A percentile compares a stretch with the other conserved stretches of the same genome.
Evolutionary conservation across 176 grass and related monocot species (phyloP).

Genomic region (Ananas comosus): DNA sequence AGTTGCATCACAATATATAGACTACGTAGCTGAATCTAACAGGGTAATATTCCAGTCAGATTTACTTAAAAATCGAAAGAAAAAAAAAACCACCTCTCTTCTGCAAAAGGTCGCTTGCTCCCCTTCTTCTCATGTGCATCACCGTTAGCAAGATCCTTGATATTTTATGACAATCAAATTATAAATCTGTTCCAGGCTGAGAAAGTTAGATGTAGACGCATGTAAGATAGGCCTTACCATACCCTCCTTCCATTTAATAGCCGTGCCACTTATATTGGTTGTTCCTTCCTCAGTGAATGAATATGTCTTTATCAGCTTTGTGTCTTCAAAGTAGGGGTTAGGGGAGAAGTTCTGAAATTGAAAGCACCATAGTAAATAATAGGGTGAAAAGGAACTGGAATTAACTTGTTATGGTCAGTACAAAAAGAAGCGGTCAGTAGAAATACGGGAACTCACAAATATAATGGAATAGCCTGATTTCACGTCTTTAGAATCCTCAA

Average conservation of each 20-base stretch:
- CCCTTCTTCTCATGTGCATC: slow-evolving; percentile 38
- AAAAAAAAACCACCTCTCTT: slow-evolving; percentile 46
- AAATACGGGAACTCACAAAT: slow-evolving; percentile 40
- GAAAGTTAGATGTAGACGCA: not conserved
- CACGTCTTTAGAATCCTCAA: slow-evolving; percentile 77
- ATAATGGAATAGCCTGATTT: slow-evolving; percentile 80
- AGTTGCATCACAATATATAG: too few relatives aligned
- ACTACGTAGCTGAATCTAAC: too few relatives aligned
- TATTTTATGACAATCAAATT: not conserved
- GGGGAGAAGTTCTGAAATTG: slow-evolving; percentile 49
- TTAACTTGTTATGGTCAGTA: not conserved
- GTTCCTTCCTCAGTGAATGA: slow-evolving; percentile 56
- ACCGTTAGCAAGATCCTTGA: slow-evolving; percentile 71
- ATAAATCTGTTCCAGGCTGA: not conserved
- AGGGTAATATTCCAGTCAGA: not conserved
- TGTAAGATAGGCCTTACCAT: slow-evolving; percentile 37
- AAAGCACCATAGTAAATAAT: slow-evolving; percentile 18
- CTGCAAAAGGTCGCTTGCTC: slow-evolving; percentile 46
- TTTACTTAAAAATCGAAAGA: not conserved
- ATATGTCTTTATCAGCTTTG: slow-evolving; percentile 53
- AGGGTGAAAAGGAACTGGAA: slow-evolving; percentile 14
- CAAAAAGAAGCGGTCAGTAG: not conserved
- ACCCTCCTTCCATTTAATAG: slow-evolving; percentile 77
- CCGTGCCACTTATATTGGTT: slow-evolving; percentile 45
- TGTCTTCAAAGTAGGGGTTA: slow-evolving; percentile 82